Evolutionary conservation across 1,284 basidiomycete genomes (phyloP), one percentile per base, ranked within the genome.

Genomic region (Porodaedalea pini): DNA sequence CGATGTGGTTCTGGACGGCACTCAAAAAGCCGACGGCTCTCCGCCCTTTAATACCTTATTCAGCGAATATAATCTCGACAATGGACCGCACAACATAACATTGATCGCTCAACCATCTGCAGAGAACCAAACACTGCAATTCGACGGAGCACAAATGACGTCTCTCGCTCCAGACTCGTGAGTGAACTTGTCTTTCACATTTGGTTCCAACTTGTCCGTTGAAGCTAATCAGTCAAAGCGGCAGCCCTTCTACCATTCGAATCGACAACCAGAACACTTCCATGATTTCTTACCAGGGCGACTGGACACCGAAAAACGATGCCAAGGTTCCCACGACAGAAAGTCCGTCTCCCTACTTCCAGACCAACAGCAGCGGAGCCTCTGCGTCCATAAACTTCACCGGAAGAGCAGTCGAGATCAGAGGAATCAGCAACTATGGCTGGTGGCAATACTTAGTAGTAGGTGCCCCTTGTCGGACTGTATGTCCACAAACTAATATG

Each of bases 1-100:
- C 55, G 60, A 69, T 36, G 57, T 72, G 23, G 54, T 58, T 1
- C 55, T 74, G 25, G 72, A 74, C 56, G 65, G 63, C 47, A 2
- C 44, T 7, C 29, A 43, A 32, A 10, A 19, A 29, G 19, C 21
- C 6, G 11, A 8, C n/a, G 25, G 17, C 2, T 19, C 44, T 21
- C 44, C n/a, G 4, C 54, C 54, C 11, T 50, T 25, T 11, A 48
- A 50, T 11, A 31, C 17, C 4, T 25, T 55, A 5, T 55, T 47
- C 44, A 47, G 27, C 32, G 34, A 31, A 23, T 31, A 6, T 19
- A 44, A 17, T 19, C 44, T 55, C 21, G 36, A 19, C 29, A 36
- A 27, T 7, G 39, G 13, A 2, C 2, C 19, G 2, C 54, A 55
- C 23, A 55, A 32, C 27, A 8, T 55, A n/a, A 49, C 54, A n/a